phyloP scores from a whole-genome alignment of 2,329 filamentous ascomycete species.

The Arthrobotrys sinensis region DNA sequence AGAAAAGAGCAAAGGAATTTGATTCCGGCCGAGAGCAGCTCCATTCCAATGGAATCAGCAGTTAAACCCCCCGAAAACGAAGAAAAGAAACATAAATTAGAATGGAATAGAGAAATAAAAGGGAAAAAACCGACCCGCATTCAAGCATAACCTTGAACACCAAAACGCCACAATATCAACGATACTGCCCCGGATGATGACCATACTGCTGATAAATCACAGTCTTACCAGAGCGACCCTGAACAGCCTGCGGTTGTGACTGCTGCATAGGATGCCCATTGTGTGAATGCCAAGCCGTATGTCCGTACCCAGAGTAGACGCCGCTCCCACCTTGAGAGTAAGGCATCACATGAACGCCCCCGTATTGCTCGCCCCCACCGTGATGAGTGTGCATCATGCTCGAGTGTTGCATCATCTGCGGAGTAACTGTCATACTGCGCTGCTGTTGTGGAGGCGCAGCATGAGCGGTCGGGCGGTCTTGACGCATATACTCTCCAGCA shows the following conservation, averaged over 20 bases:
- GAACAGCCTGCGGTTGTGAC: constrained; percentile 33
- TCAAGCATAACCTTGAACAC: constrained; percentile 19
- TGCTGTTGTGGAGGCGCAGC: constrained; percentile 18
- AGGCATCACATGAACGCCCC: neutral
- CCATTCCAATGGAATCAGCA: constrained; percentile 3
- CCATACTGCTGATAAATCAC: constrained; percentile 30
- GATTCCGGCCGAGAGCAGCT: neutral
- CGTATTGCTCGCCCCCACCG: constrained; percentile 32
- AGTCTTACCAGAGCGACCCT: constrained; percentile 18
- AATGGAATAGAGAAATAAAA: neutral
- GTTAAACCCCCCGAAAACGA: neutral
- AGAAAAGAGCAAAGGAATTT: neutral
- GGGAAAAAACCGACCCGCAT: neutral
- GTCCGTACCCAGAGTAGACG: constrained; percentile 28
- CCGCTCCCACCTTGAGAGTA: constrained; percentile 21
- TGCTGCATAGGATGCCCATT: constrained; percentile 43
- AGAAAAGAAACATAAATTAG: neutral
- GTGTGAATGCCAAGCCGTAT: constrained; percentile 30
- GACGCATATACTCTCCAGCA: constrained; percentile 41
- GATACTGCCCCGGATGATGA: constrained; percentile 32
- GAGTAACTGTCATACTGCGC: constrained; percentile 43
- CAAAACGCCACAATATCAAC: constrained; percentile 16
- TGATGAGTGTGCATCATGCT: constrained; percentile 32
- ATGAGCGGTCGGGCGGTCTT: constrained; percentile 19
- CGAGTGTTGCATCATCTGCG: constrained; percentile 51